Evolutionary conservation across 1,284 basidiomycete genomes (phyloP), one percentile per base, ranked within the genome.

Genomic region (Anthracocystis setariae): DNA sequence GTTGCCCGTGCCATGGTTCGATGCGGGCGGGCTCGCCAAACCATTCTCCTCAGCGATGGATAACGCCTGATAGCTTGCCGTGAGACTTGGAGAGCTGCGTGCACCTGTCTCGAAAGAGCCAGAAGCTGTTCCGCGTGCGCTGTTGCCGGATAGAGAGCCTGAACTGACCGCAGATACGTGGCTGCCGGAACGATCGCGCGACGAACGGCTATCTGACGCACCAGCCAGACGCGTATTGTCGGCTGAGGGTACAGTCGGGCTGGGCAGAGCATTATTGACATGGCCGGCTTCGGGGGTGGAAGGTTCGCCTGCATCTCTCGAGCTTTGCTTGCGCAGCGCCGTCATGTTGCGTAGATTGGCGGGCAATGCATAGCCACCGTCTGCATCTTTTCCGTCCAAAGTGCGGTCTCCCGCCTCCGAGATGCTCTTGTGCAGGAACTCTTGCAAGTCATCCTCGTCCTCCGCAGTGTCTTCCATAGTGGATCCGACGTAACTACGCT

Each of bases 21-120:
- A 44, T 20, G 27, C 49, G 32, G 27, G 20, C 8, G 33, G 44
- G 18, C 40, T 32, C 5, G 38, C 21, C 40, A 61, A 7, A 12
- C 70, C 70, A 20, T 59, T 51, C 44, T 73, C 70, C 12, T 73
- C 70, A 15, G 65, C 70, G 10, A 73, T 65, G 10, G 70, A 73
- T 18, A 73, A 35, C 1, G 65, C 57, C 38, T 64, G 65, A 13
- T 51, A 65, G 40, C 37, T 54, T 25, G 65, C 38, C 5, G 52
- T 24, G 9, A 73, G 56, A 18, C 63, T 46, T n/a, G 69, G 69
- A 18, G 69, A 73, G 35, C 42, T 58, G 27, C 59, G 46, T 29
- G 48, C 32, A 13, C 42, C 50, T 7, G 38, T 12, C 21, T 67
- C 56, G 32, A 46, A 10, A 13, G 46, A 48, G 5, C 48, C 49